These are phyloP conservation scores for Leccinum imitatum DNA, from an alignment of 768 basidiomycete species.

Conservation along the genomic window DNA sequence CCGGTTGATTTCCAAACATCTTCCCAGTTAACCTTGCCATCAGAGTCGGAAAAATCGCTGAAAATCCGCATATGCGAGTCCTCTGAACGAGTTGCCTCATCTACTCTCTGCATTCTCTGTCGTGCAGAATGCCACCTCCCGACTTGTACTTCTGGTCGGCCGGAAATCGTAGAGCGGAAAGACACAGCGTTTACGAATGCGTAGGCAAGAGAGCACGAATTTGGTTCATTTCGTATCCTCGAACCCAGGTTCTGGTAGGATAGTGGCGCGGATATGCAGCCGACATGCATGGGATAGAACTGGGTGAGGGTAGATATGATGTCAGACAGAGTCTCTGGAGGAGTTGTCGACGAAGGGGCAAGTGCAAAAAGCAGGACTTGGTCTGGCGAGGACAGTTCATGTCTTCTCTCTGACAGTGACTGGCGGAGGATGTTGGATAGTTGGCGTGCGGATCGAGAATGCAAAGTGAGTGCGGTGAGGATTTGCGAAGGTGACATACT, in stretches of 20 bases:
- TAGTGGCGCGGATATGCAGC: slow-evolving; percentile 61
- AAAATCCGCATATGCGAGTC: slow-evolving; percentile 5
- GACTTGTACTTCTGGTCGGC: slow-evolving; percentile 57
- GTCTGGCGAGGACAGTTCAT: neutral
- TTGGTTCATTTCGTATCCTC: slow-evolving; percentile 18
- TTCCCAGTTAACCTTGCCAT: slow-evolving; percentile 45
- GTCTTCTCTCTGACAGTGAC: slow-evolving; percentile 4
- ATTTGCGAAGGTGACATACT: slow-evolving; percentile 11
- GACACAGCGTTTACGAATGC: slow-evolving; percentile 41
- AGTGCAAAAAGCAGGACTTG: slow-evolving; percentile 24
- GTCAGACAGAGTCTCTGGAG: slow-evolving; percentile 33
- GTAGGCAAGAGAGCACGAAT: slow-evolving; percentile 62
- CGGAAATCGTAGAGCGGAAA: slow-evolving; percentile 66
- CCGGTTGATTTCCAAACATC: slow-evolving; percentile 45
- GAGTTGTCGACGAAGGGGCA: slow-evolving; percentile 25
- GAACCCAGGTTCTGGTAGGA: slow-evolving; percentile 20
- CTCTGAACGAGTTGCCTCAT: neutral
- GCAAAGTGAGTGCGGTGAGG: slow-evolving; percentile 16
- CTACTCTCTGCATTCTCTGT: slow-evolving; percentile 20
- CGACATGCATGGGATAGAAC: slow-evolving; percentile 45
- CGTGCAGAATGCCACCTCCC: slow-evolving; percentile 68
- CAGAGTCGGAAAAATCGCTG: slow-evolving; percentile 1
- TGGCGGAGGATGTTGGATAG: slow-evolving; percentile 11
- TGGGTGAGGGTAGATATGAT: slow-evolving; percentile 41
- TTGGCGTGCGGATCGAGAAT: slow-evolving; percentile 20